These are phyloP conservation scores for Smallanthus sonchifolius DNA, from an alignment of 129 eudicot genomes.

Conservation along the genomic window DNA sequence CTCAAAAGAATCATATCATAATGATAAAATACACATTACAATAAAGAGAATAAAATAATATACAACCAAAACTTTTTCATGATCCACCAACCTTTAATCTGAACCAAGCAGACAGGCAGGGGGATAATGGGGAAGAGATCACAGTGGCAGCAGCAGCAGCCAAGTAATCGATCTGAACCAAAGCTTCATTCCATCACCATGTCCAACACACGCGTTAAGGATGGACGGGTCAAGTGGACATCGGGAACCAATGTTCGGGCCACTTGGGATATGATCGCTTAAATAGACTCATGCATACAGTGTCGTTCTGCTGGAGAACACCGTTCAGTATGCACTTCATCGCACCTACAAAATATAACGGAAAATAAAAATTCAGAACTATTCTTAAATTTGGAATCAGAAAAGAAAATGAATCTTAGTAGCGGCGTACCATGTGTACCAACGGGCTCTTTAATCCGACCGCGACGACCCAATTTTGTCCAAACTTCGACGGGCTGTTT, in stretches of 20 bases:
- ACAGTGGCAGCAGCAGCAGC: constrained; percentile 25
- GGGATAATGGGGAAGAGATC: constrained; percentile 15
- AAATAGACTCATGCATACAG: constrained; percentile 89
- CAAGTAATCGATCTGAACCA: constrained; percentile 66
- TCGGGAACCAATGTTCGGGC: constrained; percentile 88
- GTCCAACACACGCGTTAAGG: constrained; percentile 13
- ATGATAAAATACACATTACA: not conserved
- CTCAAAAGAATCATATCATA: constrained; percentile 2
- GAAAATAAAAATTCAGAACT: not conserved
- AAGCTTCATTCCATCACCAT: constrained; percentile 77
- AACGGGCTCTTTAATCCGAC: constrained; percentile 92
- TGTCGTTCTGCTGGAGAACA: constrained; percentile 89
- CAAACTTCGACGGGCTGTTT: constrained; percentile 90
- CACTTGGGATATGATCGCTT: constrained; percentile 95
- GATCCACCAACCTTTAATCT: constrained; percentile 29
- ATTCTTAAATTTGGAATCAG: not conserved
- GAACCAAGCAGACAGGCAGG: constrained; percentile 13
- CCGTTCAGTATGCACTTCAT: constrained; percentile 94
- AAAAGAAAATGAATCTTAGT: not conserved
- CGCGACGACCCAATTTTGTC: constrained; percentile 93
- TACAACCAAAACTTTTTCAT: constrained; percentile 6
- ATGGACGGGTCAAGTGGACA: constrained; percentile 30
- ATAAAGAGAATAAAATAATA: not conserved
- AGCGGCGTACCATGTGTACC: constrained; percentile 85
- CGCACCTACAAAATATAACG: constrained; percentile 51